Conservation (phyloP, 2,329 filamentous ascomycete species). For the Amauroascus verrucosus region DNA sequence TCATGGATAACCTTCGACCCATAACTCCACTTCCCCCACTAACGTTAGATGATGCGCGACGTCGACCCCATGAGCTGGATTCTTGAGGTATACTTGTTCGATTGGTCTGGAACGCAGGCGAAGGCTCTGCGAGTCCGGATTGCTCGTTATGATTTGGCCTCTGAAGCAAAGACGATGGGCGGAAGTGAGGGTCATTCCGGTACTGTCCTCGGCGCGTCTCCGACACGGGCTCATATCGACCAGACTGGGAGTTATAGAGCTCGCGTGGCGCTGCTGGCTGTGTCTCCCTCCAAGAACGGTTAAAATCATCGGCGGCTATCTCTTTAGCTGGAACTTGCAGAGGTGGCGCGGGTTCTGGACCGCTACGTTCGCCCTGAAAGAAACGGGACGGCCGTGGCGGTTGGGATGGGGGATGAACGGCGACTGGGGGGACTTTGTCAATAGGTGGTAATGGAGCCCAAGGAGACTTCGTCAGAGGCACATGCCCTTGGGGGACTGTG, state of each 20-base stretch:
- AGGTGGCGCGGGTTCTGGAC: constrained; percentile 45
- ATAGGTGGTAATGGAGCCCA: constrained; percentile 83
- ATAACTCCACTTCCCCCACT: constrained; percentile 72
- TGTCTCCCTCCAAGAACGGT: constrained; percentile 65
- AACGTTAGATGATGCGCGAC: constrained; percentile 81
- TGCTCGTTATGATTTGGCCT: constrained; percentile 54
- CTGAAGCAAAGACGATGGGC: constrained; percentile 71
- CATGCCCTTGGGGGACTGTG: constrained; percentile 36
- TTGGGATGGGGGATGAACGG: constrained; percentile 46
- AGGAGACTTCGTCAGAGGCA: constrained; percentile 70
- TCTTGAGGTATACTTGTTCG: constrained; percentile 57
- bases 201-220: constrained; percentile 61
- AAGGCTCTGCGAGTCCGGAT: constrained; percentile 64
- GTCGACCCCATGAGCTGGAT: constrained; percentile 54
- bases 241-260: constrained; percentile 89
- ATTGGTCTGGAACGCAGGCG: constrained; percentile 72
- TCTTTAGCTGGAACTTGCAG: constrained; percentile 56
- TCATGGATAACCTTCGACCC: constrained; percentile 52
- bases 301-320: constrained; percentile 90
- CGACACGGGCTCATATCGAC: constrained; percentile 77
- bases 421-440: constrained; percentile 63
- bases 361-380: constrained; percentile 46
- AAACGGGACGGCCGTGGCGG: constrained; percentile 40
- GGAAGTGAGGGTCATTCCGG: constrained; percentile 55
- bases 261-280: constrained; percentile 56